Evolutionary conservation across 2,329 filamentous ascomycete species (phyloP).

Genomic region (Trichoderma guizhouense): DNA sequence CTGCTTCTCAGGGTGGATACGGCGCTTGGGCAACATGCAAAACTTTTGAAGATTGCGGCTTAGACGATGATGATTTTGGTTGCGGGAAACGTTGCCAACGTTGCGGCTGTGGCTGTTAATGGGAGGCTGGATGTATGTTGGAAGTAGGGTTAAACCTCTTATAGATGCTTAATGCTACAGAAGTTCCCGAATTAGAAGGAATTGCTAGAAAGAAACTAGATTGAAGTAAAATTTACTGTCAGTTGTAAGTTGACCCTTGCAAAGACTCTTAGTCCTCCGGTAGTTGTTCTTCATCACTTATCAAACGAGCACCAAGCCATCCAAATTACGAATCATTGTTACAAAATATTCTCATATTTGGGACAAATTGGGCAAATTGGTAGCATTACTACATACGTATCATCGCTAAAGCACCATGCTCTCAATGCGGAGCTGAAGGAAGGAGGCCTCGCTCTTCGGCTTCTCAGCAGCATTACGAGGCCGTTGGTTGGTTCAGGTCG

Average conservation of each 20-base stretch:
- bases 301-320: not conserved
- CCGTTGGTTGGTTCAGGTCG: not conserved
- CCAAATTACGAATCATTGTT: not conserved
- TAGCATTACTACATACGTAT: not conserved
- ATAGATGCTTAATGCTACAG: not conserved
- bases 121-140: not conserved
- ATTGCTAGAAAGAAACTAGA: not conserved
- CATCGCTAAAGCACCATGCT: not conserved
- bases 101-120: not conserved
- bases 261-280: not conserved
- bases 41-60: not conserved
- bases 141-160: not conserved
- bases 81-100: not conserved
- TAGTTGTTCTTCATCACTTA: not conserved
- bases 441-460: not conserved
- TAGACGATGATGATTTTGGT: not conserved
- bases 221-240: not conserved
- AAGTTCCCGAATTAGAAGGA: not conserved
- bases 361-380: not conserved
- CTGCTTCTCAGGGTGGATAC: not conserved
- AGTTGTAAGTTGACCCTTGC: not conserved
- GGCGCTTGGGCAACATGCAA: not conserved
- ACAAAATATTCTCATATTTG: not conserved
- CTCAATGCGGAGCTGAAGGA: too few species aligned
- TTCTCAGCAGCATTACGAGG: not conserved